Evolutionary conservation across 108 stramenopile species (phyloP), one percentile per base, ranked within the genome.

Genomic region (Mayamaea pseudoterrestris): DNA sequence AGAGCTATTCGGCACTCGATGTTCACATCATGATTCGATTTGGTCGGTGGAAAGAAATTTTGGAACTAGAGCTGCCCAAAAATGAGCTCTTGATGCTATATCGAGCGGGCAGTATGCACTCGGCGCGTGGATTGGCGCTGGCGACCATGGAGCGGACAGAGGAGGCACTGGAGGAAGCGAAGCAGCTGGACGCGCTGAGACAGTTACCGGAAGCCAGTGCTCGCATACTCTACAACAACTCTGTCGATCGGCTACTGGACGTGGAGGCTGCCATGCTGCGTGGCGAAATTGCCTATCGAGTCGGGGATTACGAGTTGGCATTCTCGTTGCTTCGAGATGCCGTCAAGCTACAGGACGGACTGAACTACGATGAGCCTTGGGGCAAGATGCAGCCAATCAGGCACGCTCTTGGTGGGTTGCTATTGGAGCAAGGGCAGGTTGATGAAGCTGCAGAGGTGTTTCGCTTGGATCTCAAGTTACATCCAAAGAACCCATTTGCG

Each of bases 301-400:
- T 73, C 41, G 74, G 77, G 3, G 62, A 62, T n/a, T 56, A 76
- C 30, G 74, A 75, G 27, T 66, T 73, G 16, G 83, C 83, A 11
- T 90, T 84, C 49, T 35, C 64, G 0, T 51, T 73, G 27, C 59
- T 90, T 7, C 65, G 80, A 23, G 55, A 59, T 20, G 80, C 88
- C 7, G 83, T 90, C 7, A 35, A 55, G 3, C 39, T 80, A 35
- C 80, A 90, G 47, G 88, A 90, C 61, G 64, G 63, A 30, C 55
- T 90, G 52, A 62, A 74, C 36, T 90, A 71, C 47, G 74, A 90
- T 50, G 88, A 90, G 41, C 88, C 88, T 14, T 90, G 88, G 88
- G 88, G 88, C n/a, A 81, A 79, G 43, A 90, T 90, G 88, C 74
- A 78, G 56, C 88, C 88, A 7, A 71, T 75, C 22, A 45, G 88